Conservation (phyloP, 306 rosid genomes). For the Gleditsia sinensis region DNA sequence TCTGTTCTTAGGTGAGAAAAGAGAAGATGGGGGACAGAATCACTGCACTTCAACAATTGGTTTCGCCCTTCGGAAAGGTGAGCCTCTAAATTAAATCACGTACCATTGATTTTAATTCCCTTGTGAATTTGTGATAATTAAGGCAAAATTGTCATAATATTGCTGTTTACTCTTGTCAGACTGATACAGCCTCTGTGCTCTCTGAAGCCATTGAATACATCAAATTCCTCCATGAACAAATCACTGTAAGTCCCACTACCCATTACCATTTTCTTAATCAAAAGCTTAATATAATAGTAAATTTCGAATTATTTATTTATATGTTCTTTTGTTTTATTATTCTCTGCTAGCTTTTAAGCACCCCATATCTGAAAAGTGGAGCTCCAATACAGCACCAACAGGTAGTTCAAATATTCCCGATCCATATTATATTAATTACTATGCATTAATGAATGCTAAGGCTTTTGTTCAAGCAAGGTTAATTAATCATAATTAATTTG, state of each 20-base stretch:
- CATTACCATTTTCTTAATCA: not conserved
- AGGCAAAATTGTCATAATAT: slow-evolving; percentile 46
- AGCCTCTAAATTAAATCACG: not conserved
- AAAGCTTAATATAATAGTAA: not conserved
- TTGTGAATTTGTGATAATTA: slow-evolving; percentile 30
- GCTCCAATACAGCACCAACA: slow-evolving; percentile 75
- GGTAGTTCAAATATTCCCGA: slow-evolving; percentile 40
- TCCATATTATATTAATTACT: not conserved
- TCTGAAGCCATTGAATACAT: slow-evolving; percentile 97
- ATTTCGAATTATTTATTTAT: not conserved
- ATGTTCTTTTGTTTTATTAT: not conserved
- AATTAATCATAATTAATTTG: too few relatives aligned
- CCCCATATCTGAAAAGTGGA: slow-evolving; percentile 95
- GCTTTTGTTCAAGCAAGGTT: not conserved
- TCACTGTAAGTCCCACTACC: slow-evolving; percentile 71
- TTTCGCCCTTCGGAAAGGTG: slow-evolving; percentile 99
- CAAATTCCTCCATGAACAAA: slow-evolving; percentile 95
- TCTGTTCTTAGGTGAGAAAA: slow-evolving; percentile 66
- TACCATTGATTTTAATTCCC: too few relatives aligned
- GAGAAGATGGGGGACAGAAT: slow-evolving; percentile 99
- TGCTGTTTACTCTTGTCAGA: slow-evolving; percentile 52
- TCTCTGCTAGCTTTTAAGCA: slow-evolving; percentile 66
- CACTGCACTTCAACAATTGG: slow-evolving; percentile 99
- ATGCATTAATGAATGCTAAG: not conserved
- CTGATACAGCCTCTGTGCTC: slow-evolving; percentile 99